Base-by-base conservation (phyloP, 1,139 yeast genomes). In the Komagataea norvegica region DNA sequence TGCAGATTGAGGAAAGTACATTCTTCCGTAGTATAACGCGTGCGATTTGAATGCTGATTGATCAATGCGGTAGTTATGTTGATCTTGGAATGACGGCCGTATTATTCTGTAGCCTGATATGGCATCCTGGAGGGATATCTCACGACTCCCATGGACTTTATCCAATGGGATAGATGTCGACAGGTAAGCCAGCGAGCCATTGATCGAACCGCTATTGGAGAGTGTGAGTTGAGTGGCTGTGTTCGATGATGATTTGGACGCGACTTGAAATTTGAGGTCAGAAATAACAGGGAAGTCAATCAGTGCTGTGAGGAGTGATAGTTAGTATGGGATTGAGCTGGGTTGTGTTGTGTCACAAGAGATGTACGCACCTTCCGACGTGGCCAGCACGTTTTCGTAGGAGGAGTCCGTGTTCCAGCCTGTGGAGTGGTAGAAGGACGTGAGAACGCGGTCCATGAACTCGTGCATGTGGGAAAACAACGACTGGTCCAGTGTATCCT, bases 1-100 rank as follows among this genome's bases (percentile, higher is more conserved):
- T 5, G 86, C 80, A 17, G 87, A 79, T 2, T 88, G 85, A 0
- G 98, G 98, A 47, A 91, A 79, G 54, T 82, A 85, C 77, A 93
- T 76, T 45, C 94, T 68, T 1, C 97, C 98, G 56, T 87, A 91
- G 24, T 77, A 56, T 14, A 81, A 56, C 1, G 71, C 61, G 28
- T 54, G 47, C 19, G 47, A 47, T 21, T 38, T 41, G 33, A 40
- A 43, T 4, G 10, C 21, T 4, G 6, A 13, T n/a, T 8, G 22
- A 4, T 19, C 11, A 13, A 15, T 8, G 24, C 24, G 11, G 8
- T 11, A 21, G 24, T 8, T 21, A 21, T 55, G 58, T 49, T 32
- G 21, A 13, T 20, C 10, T 15, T 18, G 30, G 22, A 17, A 25
- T 2, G 83, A 81, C 32, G 77, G 77, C 35, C 49, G 47, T 33